phyloP scores from a whole-genome alignment of 2,329 filamentous ascomycete genomes.

The Catunica adiposa region DNA sequence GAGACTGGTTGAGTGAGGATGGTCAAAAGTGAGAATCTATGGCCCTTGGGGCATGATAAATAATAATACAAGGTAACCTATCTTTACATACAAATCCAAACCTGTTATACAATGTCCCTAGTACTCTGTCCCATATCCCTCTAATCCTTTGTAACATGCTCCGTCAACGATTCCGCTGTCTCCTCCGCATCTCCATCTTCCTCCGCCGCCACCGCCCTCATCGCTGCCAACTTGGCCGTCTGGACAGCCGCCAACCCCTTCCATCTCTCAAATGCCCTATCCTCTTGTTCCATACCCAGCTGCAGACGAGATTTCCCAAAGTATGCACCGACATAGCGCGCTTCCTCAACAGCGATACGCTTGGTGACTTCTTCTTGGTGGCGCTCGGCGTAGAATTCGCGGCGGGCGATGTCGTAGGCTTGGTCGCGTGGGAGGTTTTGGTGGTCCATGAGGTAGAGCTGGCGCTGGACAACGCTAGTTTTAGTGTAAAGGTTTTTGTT shows the following conservation, averaged over 20 bases:
- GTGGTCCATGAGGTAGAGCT: conserved; percentile 67
- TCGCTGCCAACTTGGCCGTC: conserved; percentile 26
- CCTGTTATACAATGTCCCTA: background rate
- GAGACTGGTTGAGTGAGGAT: background rate
- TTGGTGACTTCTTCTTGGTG: conserved; percentile 68
- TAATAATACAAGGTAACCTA: background rate
- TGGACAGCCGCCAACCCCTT: conserved; percentile 54
- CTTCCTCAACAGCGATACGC: conserved; percentile 76
- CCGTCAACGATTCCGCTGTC: background rate
- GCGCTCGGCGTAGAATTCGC: conserved; percentile 77
- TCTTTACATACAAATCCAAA: background rate
- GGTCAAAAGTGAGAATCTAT: background rate
- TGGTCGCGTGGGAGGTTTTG: conserved; percentile 40
- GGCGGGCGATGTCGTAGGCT: conserved; percentile 75
- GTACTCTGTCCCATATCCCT: background rate
- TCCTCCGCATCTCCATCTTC: background rate
- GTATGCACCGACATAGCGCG: conserved; percentile 67
- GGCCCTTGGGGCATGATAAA: background rate
- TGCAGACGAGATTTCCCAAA: conserved; percentile 66
- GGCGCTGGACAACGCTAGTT: conserved; percentile 74
- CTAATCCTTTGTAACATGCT: background rate
- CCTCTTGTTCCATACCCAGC: conserved; percentile 67
- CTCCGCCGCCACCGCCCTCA: conserved; percentile 23
- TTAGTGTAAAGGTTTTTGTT: background rate
- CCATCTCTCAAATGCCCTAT: conserved; percentile 67